Conservation (phyloP, 352 stramenopile species). For the Phytopythium chamaehyphon region DNA sequence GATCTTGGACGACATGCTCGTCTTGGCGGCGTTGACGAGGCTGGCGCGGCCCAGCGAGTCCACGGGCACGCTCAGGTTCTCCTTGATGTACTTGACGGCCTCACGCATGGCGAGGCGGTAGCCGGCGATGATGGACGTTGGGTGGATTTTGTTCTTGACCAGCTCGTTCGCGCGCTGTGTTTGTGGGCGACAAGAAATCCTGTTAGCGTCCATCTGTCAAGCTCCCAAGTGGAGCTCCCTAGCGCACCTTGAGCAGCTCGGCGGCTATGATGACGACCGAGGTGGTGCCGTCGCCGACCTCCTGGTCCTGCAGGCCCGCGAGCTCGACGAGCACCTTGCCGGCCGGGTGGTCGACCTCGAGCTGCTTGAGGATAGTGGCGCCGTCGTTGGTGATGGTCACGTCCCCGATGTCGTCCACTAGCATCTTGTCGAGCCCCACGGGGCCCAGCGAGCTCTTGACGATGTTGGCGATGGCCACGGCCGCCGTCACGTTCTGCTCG, state of each 20-base stretch:
- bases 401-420: constrained; percentile 98
- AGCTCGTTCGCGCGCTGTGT: constrained; percentile 94
- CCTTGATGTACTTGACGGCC: constrained; percentile 98
- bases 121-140: constrained; percentile 98
- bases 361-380: constrained; percentile 99
- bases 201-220: too few relatives aligned
- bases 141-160: constrained; percentile 98
- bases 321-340: constrained; percentile 98
- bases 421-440: constrained; percentile 99
- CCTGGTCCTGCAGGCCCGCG: constrained; percentile 97
- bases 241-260: constrained; percentile 91
- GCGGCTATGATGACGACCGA: constrained; percentile 99
- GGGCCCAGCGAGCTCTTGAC: constrained; percentile 98
- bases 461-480: constrained; percentile 99
- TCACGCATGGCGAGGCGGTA: constrained; percentile 99
- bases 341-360: constrained; percentile 99
- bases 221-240: constrained; percentile 2
- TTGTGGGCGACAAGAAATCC: neutral
- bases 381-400: constrained; percentile 99
- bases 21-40: constrained; percentile 97
- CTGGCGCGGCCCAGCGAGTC: constrained; percentile 92
- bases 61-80: constrained; percentile 95
- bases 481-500: constrained; percentile 96
- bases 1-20: constrained; percentile 99
- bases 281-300: constrained; percentile 99